A percentile compares a stretch with the other conserved stretches of the same genome.
Evolutionary conservation across 78 protist genomes (phyloP).

Genomic region (Cavenderia fasciculata): DNA sequence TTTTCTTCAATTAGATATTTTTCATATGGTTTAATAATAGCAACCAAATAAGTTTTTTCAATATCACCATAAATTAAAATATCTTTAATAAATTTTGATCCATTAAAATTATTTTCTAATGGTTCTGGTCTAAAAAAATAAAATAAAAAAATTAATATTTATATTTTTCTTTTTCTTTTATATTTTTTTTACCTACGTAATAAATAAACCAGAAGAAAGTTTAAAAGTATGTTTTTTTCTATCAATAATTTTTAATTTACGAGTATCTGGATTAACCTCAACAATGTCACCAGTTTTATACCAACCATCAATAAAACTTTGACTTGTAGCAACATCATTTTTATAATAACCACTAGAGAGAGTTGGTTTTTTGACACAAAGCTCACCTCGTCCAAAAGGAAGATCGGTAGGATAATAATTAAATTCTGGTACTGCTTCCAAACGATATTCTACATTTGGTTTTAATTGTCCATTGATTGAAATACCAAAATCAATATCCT

Average conservation of each 20-base stretch:
- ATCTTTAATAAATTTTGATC: constrained; percentile 19
- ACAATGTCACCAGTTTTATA: constrained; percentile 95
- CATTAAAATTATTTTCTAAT: constrained; percentile 35
- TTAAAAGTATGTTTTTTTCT: constrained; percentile 91
- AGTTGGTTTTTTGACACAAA: constrained; percentile 77
- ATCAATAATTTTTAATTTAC: constrained; percentile 85
- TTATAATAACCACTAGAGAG: constrained; percentile 89
- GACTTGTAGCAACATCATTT: constrained; percentile 1
- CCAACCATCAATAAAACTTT: constrained; percentile 85
- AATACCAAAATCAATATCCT: constrained; percentile 8
- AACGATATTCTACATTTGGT: constrained; percentile 12
- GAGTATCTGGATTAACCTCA: constrained; percentile 53
- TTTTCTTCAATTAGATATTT: background rate
- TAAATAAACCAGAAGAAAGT: constrained; percentile 92
- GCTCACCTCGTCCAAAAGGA: constrained; percentile 85
- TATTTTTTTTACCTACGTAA: constrained; percentile 84
- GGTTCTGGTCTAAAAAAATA: constrained; percentile 40
- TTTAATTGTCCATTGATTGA: background rate
- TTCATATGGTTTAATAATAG: constrained; percentile 37
- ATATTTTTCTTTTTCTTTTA: background rate
- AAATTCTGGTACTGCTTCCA: constrained; percentile 39
- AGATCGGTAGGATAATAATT: constrained; percentile 26
- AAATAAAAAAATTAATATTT: background rate
- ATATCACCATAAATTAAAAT: constrained; percentile 72
- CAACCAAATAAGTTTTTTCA: constrained; percentile 40